Evolutionary conservation across 768 basidiomycete genomes (phyloP), one percentile per base, ranked within the genome.

Genomic region (Phanerochaete sordida): DNA sequence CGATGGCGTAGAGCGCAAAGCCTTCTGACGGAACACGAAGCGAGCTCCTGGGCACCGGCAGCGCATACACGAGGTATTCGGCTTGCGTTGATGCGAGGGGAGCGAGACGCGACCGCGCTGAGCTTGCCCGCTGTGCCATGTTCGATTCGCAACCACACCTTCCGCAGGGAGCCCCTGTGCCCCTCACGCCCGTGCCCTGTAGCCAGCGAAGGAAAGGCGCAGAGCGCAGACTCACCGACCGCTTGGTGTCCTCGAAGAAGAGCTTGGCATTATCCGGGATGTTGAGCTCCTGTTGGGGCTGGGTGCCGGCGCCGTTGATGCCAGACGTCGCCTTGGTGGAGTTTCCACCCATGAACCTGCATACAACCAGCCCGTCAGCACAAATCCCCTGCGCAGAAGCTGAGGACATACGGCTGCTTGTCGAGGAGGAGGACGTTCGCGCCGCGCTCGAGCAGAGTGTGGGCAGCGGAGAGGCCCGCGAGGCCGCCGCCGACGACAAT

Each of bases 231-330:
- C 87, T 65, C 65, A 90, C 91, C 5, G 95, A 97, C 74, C 79
- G 81, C 82, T 98, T 98, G 61, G 96, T 98, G 74, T 99, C 96
- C 55, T 94, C 92, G 71, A 97, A 97, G 81, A 98, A 98, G 58
- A 85, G 83, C 75, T 92, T 91, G 35, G 92, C 85, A 53, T 85
- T 90, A 76, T 98, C 96, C 13, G 88, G 88, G 68, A 98, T 97
- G 61, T 85, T 86, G 48, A 83, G 79, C 49, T 88, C 84, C 72
- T 88, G 87, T 74, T 93, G 92, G 0, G 91, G 77, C 74, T 87
- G 84, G 1, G 95, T 97, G 19, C 92, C 93, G 62, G 94, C 89
- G 64, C 96, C 96, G 73, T 98, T 99, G 79, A 99, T 99, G 70
- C 96, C 96, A 45, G 91, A 93, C 30, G 92, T 96, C 49, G 93